phyloP scores from a whole-genome alignment of 2,329 filamentous ascomycete genomes.

The Trichoderma hamatum region DNA sequence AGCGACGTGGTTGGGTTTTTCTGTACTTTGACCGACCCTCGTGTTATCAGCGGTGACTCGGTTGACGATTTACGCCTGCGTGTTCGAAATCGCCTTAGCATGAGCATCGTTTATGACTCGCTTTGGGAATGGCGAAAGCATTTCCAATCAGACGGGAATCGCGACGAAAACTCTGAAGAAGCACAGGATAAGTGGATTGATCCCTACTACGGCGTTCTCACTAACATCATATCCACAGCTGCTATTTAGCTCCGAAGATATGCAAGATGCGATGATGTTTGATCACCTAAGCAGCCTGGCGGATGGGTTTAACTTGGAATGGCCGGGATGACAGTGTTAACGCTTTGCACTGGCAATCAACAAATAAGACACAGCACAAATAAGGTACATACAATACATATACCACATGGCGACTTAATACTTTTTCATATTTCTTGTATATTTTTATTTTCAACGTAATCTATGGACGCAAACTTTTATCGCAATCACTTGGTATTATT shows the following conservation, averaged over 20 bases:
- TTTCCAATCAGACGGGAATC: slow-evolving; percentile 2
- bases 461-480: background rate
- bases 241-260: slow-evolving; percentile 9
- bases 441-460: background rate
- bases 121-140: slow-evolving; percentile 19
- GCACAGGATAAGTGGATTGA: slow-evolving; percentile 10
- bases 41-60: slow-evolving; percentile 14
- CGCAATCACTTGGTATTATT: background rate
- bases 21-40: slow-evolving; percentile 6
- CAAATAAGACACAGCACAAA: background rate
- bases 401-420: background rate
- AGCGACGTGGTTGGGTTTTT: slow-evolving; percentile 19
- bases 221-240: slow-evolving; percentile 4
- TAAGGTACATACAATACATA: background rate
- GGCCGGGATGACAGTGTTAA: background rate
- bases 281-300: slow-evolving; percentile 15
- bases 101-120: slow-evolving; percentile 21
- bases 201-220: background rate
- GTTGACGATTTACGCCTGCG: slow-evolving; percentile 12
- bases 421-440: background rate
- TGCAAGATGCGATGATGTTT: slow-evolving; percentile 22
- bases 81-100: slow-evolving; percentile 20
- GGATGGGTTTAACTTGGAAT: slow-evolving; percentile 14
- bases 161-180: background rate
- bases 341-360: background rate